Evolutionary conservation across 2,329 filamentous ascomycete genomes (phyloP).

Genomic region (Metarhizium sp.): DNA sequence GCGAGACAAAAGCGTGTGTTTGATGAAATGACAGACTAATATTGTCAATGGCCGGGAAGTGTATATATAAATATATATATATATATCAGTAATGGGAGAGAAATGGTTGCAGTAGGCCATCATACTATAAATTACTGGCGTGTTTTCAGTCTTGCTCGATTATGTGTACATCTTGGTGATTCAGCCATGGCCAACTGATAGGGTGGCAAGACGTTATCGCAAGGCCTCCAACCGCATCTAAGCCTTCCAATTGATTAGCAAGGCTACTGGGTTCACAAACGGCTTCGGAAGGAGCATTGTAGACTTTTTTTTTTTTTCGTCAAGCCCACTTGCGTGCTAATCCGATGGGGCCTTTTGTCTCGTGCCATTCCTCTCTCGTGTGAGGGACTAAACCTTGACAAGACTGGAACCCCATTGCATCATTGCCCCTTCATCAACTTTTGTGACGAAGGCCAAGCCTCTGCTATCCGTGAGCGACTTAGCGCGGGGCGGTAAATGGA

Average conservation of each 20-base stretch:
- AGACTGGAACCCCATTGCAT: not conserved
- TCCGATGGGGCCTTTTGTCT: too few species aligned
- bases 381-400: too few species aligned
- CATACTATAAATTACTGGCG: not conserved
- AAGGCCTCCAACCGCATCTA: too few species aligned
- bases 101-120: not conserved
- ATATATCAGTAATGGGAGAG: not conserved
- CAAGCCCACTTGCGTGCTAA: too few species aligned
- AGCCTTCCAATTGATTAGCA: too few species aligned
- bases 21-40: not conserved
- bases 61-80: not conserved
- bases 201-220: too few species aligned
- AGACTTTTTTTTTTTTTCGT: too few species aligned
- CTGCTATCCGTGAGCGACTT: not conserved
- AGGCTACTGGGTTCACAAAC: not conserved
- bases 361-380: too few species aligned
- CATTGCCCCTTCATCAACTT: not conserved
- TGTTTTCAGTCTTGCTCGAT: too few species aligned
- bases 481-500: not conserved
- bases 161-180: too few species aligned
- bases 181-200: too few species aligned
- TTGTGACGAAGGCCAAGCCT: not conserved
- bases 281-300: too few species aligned
- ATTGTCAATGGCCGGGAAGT: not conserved
- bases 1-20: slow-evolving; percentile 1